Percentiles rank a stretch among this genome's conserved stretches.
Conservation (phyloP, 805 yeast species). For the Diddensiella caesifluorescens region DNA sequence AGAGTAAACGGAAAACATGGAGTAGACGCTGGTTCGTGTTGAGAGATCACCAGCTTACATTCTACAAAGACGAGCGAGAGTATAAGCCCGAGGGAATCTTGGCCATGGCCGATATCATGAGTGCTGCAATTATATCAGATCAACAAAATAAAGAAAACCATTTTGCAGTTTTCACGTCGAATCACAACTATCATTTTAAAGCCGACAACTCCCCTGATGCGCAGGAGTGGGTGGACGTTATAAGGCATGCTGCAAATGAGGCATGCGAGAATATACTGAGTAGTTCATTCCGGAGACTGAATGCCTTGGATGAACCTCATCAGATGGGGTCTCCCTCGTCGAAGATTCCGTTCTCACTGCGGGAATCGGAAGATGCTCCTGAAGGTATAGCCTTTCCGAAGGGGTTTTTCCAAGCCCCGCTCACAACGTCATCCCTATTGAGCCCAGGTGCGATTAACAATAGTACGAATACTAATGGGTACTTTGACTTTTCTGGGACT, state of each 20-base stretch:
- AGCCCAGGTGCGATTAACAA: neutral
- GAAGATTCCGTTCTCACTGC: no score
- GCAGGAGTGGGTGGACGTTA: constrained; percentile 29
- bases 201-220: constrained; percentile 28
- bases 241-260: constrained; percentile 24
- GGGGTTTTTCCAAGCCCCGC: neutral
- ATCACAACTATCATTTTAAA: constrained; percentile 26
- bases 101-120: constrained; percentile 29
- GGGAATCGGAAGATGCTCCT: no score
- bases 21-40: constrained; percentile 34
- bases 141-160: constrained; percentile 19
- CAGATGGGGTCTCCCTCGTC: no score
- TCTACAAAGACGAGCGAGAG: constrained; percentile 34
- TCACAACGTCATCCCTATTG: no score
- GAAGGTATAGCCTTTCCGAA: constrained; percentile 4
- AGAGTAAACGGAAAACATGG: constrained; percentile 28
- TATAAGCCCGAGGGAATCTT: constrained; percentile 31
- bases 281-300: constrained; percentile 14
- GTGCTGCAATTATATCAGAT: constrained; percentile 29
- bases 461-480: constrained; percentile 2
- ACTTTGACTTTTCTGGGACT: constrained; percentile 17
- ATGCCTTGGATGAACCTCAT: no score
- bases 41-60: constrained; percentile 29
- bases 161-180: constrained; percentile 32
- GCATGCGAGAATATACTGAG: constrained; percentile 18